These are phyloP conservation scores for Agaricales sp. DNA, from an alignment of 1,284 basidiomycete species.

Conservation along the genomic window DNA sequence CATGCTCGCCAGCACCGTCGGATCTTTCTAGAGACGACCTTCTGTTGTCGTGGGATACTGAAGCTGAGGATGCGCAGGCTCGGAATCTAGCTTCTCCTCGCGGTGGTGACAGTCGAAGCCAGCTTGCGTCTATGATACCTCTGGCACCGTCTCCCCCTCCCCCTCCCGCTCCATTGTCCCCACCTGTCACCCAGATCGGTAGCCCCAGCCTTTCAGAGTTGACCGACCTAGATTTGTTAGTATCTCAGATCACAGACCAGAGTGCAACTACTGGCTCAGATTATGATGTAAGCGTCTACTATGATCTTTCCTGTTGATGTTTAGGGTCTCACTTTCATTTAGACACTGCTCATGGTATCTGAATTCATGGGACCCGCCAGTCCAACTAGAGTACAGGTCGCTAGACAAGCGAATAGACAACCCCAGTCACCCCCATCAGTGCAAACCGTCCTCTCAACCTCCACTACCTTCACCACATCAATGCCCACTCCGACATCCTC, in stretches of 20 bases:
- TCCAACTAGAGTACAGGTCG: conserved; percentile 13
- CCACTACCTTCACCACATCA: background rate
- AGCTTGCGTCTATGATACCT: background rate
- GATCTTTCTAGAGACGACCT: background rate
- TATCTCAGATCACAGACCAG: conserved; percentile 37
- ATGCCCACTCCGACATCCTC: conserved; percentile 25
- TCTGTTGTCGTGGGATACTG: background rate
- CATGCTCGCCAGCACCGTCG: conserved; percentile 7
- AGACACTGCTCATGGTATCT: conserved; percentile 51
- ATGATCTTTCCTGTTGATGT: conserved; percentile 1
- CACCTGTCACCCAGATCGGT: background rate
- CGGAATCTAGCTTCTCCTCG: background rate
- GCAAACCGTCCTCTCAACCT: conserved; percentile 5
- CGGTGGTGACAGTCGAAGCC: background rate
- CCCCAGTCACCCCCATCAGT: too few species aligned
- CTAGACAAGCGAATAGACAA: conserved; percentile 2
- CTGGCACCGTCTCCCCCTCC: background rate
- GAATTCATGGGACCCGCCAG: conserved; percentile 51
- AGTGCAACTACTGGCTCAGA: conserved; percentile 30
- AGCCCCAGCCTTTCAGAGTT: conserved; percentile 20
- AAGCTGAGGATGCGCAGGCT: background rate
- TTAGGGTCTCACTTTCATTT: conserved; percentile 6
- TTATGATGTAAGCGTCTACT: conserved; percentile 45
- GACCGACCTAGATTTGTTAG: conserved; percentile 53
- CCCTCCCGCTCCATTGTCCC: background rate